A percentile compares a stretch with the other conserved stretches of the same genome.
Evolutionary conservation across 768 basidiomycete species (phyloP).

Genomic region (Amanita molliuscula): DNA sequence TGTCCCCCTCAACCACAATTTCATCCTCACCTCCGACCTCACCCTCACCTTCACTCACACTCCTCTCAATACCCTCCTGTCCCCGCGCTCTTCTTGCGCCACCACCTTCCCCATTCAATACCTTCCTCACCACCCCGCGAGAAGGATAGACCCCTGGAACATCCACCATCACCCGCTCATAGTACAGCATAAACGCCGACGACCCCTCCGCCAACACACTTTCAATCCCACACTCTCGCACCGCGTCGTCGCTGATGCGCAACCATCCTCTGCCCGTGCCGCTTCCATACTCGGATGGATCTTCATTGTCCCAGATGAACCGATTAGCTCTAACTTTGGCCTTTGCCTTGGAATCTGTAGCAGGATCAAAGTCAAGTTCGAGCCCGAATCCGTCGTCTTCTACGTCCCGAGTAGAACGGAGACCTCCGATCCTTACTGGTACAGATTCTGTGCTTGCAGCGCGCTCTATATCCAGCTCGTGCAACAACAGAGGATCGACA

Average conservation of each 20-base stretch:
- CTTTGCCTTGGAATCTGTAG: not conserved
- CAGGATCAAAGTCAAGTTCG: not conserved
- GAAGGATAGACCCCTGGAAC: conserved; percentile 16
- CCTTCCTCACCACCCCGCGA: not conserved
- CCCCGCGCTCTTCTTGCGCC: not conserved
- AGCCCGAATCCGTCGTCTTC: not conserved
- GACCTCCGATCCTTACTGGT: not conserved
- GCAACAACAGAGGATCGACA: conserved; percentile 39
- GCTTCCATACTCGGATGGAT: conserved; percentile 15
- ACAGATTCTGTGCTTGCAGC: not conserved
- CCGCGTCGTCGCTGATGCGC: conserved; percentile 78
- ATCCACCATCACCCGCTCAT: conserved; percentile 52
- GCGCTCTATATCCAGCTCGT: conserved; percentile 24
- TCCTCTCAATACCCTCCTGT: not conserved
- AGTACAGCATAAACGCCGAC: conserved; percentile 89
- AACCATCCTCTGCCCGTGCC: conserved; percentile 64
- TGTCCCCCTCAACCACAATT: conserved; percentile 8
- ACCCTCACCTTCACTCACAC: conserved; percentile 8
- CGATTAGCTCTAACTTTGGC: conserved; percentile 10
- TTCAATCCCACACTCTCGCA: conserved; percentile 67
- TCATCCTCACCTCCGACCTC: conserved; percentile 2
- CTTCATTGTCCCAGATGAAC: conserved; percentile 51
- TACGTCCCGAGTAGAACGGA: too few species aligned
- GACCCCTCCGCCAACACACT: conserved; percentile 63
- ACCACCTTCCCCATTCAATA: not conserved